Conservation (phyloP, 2,329 filamentous ascomycete genomes). For the Bipolaris gigantea region DNA sequence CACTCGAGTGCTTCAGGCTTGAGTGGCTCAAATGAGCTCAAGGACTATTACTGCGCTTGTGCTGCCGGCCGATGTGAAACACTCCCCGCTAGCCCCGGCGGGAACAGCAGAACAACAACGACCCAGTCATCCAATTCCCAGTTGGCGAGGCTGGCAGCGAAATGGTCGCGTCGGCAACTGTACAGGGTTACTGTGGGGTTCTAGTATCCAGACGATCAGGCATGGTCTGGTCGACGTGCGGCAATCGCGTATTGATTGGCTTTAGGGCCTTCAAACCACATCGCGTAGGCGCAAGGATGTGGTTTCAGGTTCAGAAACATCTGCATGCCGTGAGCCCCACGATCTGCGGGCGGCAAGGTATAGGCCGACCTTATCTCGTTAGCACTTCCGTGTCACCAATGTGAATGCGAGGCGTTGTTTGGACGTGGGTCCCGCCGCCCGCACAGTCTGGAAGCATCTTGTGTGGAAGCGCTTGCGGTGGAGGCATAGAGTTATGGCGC, state of each 20-base stretch:
- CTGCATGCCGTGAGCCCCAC: slow-evolving; percentile 16
- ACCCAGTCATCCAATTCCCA: slow-evolving; percentile 19
- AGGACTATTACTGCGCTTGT: slow-evolving; percentile 21
- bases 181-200: slow-evolving; percentile 11
- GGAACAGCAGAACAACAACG: slow-evolving; percentile 14
- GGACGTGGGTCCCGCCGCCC: not conserved
- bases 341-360: slow-evolving; percentile 38
- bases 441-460: slow-evolving; percentile 1
- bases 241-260: slow-evolving; percentile 42
- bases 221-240: slow-evolving; percentile 31
- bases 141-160: slow-evolving; percentile 11
- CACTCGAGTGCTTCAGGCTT: slow-evolving; percentile 34
- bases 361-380: slow-evolving; percentile 23
- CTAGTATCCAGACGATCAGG: slow-evolving; percentile 28
- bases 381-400: slow-evolving; percentile 12
- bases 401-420: slow-evolving; percentile 12
- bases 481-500: slow-evolving; percentile 5
- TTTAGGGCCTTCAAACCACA: slow-evolving; percentile 30
- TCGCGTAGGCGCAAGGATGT: slow-evolving; percentile 22
- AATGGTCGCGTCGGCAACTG: slow-evolving; percentile 3
- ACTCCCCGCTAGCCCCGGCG: slow-evolving; percentile 16
- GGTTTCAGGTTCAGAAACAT: slow-evolving; percentile 41
- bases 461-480: slow-evolving; percentile 3
- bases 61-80: slow-evolving; percentile 34
- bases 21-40: slow-evolving; percentile 41